Percentiles rank a stretch among this genome's conserved stretches.
Conservation (phyloP, 2,329 filamentous ascomycete genomes). For the Cladosporium sp. region DNA sequence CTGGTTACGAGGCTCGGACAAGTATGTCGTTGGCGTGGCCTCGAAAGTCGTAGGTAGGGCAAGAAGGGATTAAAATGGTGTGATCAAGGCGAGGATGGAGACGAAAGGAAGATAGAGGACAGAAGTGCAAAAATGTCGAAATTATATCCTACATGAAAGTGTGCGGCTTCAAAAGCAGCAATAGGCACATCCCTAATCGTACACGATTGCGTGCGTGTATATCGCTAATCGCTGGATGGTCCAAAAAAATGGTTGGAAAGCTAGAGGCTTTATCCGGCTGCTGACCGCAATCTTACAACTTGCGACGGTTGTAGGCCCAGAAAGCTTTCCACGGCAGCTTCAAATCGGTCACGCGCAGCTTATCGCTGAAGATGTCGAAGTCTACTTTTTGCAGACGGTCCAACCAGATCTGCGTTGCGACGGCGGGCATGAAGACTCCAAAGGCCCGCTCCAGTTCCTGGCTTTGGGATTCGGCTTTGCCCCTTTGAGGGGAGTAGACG, state of each 20-base stretch:
- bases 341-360: slow-evolving; percentile 70
- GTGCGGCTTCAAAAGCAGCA: not conserved
- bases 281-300: slow-evolving; percentile 40
- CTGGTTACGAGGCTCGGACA: not conserved
- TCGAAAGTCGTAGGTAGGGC: not conserved
- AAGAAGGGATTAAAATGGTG: not conserved
- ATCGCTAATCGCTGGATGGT: not conserved
- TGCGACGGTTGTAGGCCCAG: slow-evolving; percentile 58
- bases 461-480: slow-evolving; percentile 37
- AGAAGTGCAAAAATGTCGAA: not conserved
- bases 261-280: not conserved
- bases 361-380: slow-evolving; percentile 75
- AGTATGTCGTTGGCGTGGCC: not conserved
- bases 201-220: not conserved
- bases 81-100: not conserved
- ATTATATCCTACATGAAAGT: slow-evolving; percentile 14
- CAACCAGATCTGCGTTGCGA: slow-evolving; percentile 77
- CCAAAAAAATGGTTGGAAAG: slow-evolving; percentile 5
- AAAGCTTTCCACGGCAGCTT: slow-evolving; percentile 79
- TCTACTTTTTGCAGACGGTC: slow-evolving; percentile 74
- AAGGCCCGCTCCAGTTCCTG: slow-evolving; percentile 68
- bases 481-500: slow-evolving; percentile 44
- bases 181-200: not conserved
- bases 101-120: not conserved
- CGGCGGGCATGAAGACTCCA: slow-evolving; percentile 75